A percentile compares a stretch with the other conserved stretches of the same genome.
Evolutionary conservation across 2,329 filamentous ascomycete genomes (phyloP).

Genomic region (Orbilia blumenaviensis): DNA sequence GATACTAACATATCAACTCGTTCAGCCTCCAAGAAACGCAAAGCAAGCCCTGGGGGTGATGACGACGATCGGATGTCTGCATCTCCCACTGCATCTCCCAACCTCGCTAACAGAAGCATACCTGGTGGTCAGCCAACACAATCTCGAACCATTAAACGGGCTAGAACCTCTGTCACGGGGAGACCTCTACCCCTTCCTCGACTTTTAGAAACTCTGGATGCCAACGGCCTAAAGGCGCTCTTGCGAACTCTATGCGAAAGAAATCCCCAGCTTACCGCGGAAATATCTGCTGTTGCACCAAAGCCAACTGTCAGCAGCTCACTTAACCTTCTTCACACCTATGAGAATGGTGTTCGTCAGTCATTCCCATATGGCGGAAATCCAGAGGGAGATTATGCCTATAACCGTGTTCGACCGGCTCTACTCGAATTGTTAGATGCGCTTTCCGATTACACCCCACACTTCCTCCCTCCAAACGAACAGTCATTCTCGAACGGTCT

Average conservation of each 20-base stretch:
- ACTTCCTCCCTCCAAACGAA: slow-evolving; percentile 93
- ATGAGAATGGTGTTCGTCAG: slow-evolving; percentile 78
- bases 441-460: slow-evolving; percentile 90
- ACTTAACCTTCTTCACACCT: slow-evolving; percentile 80
- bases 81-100: slow-evolving; percentile 84
- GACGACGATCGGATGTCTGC: slow-evolving; percentile 81
- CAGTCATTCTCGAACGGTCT: slow-evolving; percentile 82
- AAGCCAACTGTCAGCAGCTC: slow-evolving; percentile 85
- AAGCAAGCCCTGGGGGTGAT: slow-evolving; percentile 37
- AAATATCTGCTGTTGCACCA: slow-evolving; percentile 84
- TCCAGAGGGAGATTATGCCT: slow-evolving; percentile 88
- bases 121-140: slow-evolving; percentile 73
- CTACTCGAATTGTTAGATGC: slow-evolving; percentile 84
- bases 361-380: slow-evolving; percentile 87
- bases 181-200: slow-evolving; percentile 74
- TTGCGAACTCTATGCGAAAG: slow-evolving; percentile 91
- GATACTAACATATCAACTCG: not conserved
- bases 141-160: slow-evolving; percentile 69
- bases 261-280: slow-evolving; percentile 83
- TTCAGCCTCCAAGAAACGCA: slow-evolving; percentile 40
- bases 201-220: slow-evolving; percentile 92
- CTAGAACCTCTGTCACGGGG: slow-evolving; percentile 74
- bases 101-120: slow-evolving; percentile 74
- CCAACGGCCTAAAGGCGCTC: slow-evolving; percentile 81
- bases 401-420: slow-evolving; percentile 86